A percentile compares a stretch with the other conserved stretches of the same genome.
Conservation (phyloP, 495 filamentous ascomycete species). For the Neurospora sp. region DNA sequence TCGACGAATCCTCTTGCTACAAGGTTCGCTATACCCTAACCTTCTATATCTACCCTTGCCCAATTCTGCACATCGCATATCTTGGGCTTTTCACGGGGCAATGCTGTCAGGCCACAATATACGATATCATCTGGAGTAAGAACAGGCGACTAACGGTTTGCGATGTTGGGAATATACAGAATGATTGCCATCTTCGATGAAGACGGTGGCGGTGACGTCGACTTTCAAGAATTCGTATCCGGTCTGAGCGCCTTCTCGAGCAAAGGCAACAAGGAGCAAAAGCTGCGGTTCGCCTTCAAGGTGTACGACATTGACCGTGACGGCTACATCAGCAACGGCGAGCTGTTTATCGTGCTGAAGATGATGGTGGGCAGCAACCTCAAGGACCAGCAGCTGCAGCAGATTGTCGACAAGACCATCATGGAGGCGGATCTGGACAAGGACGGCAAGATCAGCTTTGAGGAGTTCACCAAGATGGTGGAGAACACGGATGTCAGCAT, state of each 20-base stretch:
- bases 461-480: slow-evolving; percentile 98
- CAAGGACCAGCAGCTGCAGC: slow-evolving; percentile 97
- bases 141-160: neutral
- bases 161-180: slow-evolving; percentile 28
- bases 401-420: slow-evolving; percentile 98
- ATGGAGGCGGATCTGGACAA: slow-evolving; percentile 97
- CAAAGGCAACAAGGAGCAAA: slow-evolving; percentile 99
- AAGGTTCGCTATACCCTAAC: slow-evolving; percentile 42
- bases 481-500: slow-evolving; percentile 95
- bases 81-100: neutral
- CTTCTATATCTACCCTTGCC: neutral
- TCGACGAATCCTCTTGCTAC: slow-evolving; percentile 96
- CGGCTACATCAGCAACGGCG: slow-evolving; percentile 97
- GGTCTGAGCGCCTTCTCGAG: slow-evolving; percentile 90
- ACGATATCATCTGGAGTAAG: neutral
- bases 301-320: slow-evolving; percentile 99
- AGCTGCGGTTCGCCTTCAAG: slow-evolving; percentile 95
- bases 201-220: slow-evolving; percentile 94
- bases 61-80: neutral
- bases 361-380: slow-evolving; percentile 99
- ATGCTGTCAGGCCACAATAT: neutral
- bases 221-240: slow-evolving; percentile 98
- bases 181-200: slow-evolving; percentile 99
- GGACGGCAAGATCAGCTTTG: slow-evolving; percentile 98
- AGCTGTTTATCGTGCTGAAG: slow-evolving; percentile 98